Conservation (phyloP, 2,329 filamentous ascomycete species). For the Clonostachys chloroleuca region DNA sequence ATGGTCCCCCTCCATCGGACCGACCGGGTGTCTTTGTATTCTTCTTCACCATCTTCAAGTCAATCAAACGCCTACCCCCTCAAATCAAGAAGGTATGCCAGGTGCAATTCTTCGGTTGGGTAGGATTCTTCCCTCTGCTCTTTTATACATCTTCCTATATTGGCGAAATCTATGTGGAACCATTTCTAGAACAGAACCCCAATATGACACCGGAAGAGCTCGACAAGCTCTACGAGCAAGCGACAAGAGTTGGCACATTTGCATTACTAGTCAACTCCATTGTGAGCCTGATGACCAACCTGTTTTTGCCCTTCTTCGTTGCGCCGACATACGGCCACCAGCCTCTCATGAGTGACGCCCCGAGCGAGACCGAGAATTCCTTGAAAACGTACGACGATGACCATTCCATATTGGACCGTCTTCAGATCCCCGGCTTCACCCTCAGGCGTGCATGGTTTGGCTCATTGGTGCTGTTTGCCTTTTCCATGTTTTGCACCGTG, state of each 20-base stretch:
- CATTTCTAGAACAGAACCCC: constrained; percentile 71
- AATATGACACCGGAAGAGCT: constrained; percentile 73
- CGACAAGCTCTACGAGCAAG: constrained; percentile 75
- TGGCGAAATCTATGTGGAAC: constrained; percentile 87
- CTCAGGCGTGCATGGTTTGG: constrained; percentile 84
- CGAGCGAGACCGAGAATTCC: constrained; percentile 20
- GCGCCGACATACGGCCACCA: constrained; percentile 68
- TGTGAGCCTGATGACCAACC: constrained; percentile 75
- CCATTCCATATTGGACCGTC: constrained; percentile 45
- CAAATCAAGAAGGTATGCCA: constrained; percentile 80
- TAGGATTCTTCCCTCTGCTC: constrained; percentile 92
- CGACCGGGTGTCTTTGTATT: constrained; percentile 69
- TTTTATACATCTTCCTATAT: constrained; percentile 96
- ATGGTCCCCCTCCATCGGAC: constrained; percentile 55
- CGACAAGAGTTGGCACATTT: constrained; percentile 83
- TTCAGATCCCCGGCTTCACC: constrained; percentile 79
- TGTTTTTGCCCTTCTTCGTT: constrained; percentile 81
- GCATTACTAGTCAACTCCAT: constrained; percentile 86
- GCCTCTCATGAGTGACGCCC: constrained; percentile 18
- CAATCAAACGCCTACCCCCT: constrained; percentile 72
- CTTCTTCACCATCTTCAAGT: constrained; percentile 72
- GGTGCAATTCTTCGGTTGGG: constrained; percentile 84
- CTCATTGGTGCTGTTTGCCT: constrained; percentile 78
- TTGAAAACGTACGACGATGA: constrained; percentile 22
- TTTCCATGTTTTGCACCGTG: constrained; percentile 79